Conservation (phyloP, 2,329 filamentous ascomycete species). For the Claviceps sp. region DNA sequence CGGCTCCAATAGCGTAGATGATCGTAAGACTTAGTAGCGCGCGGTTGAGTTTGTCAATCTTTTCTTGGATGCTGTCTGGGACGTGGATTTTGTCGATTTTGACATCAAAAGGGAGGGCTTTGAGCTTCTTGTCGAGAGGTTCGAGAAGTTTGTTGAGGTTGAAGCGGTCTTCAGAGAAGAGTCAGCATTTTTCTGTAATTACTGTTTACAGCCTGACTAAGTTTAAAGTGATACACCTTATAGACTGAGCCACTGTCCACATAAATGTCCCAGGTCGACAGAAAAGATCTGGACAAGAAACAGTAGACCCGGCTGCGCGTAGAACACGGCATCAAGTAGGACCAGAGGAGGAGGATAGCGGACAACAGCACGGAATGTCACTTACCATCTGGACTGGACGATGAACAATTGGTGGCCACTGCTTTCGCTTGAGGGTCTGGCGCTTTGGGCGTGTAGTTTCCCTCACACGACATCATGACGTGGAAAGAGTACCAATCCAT, state of each 20-base stretch:
- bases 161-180: slow-evolving; percentile 19
- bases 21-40: slow-evolving; percentile 35
- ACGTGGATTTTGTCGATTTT: slow-evolving; percentile 32
- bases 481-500: slow-evolving; percentile 39
- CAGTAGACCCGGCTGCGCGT: too few species aligned
- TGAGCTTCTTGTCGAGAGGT: slow-evolving; percentile 32
- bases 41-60: slow-evolving; percentile 35
- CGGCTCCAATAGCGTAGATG: slow-evolving; percentile 32
- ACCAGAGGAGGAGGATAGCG: neutral
- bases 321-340: neutral
- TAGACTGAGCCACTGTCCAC: too few species aligned
- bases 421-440: slow-evolving; percentile 23
- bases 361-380: neutral
- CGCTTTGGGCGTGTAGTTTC: slow-evolving; percentile 30
- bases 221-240: too few species aligned
- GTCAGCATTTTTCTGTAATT: neutral
- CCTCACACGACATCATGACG: slow-evolving; percentile 33
- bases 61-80: slow-evolving; percentile 29
- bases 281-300: too few species aligned
- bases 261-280: too few species aligned
- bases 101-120: slow-evolving; percentile 29
- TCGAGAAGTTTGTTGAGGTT: slow-evolving; percentile 34
- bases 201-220: too few species aligned
- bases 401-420: slow-evolving; percentile 32
- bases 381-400: slow-evolving; percentile 4